A percentile compares a stretch with the other conserved stretches of the same genome.
phyloP scores from a whole-genome alignment of 345 rosid genomes.

The Cardiospermum halicacabum region DNA sequence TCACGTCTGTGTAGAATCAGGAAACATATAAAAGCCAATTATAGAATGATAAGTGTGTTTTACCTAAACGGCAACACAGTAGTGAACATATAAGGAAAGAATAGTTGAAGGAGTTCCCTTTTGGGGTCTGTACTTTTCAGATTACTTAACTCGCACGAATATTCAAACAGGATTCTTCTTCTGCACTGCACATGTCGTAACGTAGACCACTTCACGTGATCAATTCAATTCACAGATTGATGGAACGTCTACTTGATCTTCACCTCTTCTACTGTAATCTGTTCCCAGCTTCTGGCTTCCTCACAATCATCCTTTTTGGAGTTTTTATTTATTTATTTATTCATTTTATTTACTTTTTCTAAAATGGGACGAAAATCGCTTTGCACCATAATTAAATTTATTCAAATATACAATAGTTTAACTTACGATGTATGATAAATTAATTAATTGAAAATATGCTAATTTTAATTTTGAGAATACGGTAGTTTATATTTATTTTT shows the following conservation, averaged over 20 bases:
- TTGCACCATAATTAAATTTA: too few relatives aligned
- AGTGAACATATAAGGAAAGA: neutral
- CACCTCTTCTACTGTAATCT: neutral
- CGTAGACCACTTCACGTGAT: neutral
- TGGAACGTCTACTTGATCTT: neutral
- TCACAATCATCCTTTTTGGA: neutral
- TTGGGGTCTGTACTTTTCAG: too few relatives aligned
- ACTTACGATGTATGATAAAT: too few relatives aligned
- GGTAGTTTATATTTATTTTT: too few relatives aligned
- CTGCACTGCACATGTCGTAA: neutral
- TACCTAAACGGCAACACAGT: neutral
- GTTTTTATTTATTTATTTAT: too few relatives aligned
- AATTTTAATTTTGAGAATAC: too few relatives aligned
- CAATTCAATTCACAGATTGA: neutral
- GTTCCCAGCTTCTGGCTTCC: neutral
- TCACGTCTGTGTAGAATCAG: slow-evolving; percentile 13
- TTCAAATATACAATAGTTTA: too few relatives aligned
- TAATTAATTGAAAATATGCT: too few relatives aligned
- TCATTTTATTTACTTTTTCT: too few relatives aligned
- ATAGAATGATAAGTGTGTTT: slow-evolving; percentile 4
- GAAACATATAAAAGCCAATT: slow-evolving; percentile 8
- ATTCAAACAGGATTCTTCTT: neutral
- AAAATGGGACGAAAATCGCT: too few relatives aligned
- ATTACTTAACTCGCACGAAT: neutral
- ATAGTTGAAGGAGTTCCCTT: neutral